Base-by-base conservation (phyloP, 495 filamentous ascomycete species). In the Neurospora pannonica region DNA sequence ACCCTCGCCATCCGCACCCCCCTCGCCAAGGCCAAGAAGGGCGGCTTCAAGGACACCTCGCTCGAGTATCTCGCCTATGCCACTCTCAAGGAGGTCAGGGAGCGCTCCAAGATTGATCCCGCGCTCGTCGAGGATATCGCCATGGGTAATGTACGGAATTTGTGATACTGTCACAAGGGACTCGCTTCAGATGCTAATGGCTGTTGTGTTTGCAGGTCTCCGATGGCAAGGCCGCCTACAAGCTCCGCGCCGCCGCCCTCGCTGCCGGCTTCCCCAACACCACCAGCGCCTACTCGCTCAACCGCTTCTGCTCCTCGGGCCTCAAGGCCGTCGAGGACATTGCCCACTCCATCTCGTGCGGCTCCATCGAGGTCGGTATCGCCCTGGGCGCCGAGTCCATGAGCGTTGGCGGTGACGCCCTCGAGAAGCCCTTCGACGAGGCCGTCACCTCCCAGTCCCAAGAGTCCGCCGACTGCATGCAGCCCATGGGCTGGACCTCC, bases 261-360 rank as follows among this genome's bases (percentile, higher is more conserved):
- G 93, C 93, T 28, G 95, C 96, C 72, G 96, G 96, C 70, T 96
- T 97, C 87, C 96, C 96, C 46, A 94, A 96, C 85, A 97, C 95
- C 19, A 87, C 92, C 67, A 88, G 89, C 74, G 92, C 90, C 73
- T 94, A 89, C 72, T 90, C 90, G 73, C 89, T 95, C 48, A 99
- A 98, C 88, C 92, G 96, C 72, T 98, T 98, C 89, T 99, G 96
- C 87, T 95, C 93, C 17, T 98, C 95, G 6, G 96, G 96, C 19
- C 91, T 99, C 40, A 95, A 97, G 81, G 95, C 96, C 60, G 91
- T 94, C 9, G 96, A 97, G 82, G 93, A 97, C 77, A 95, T 99
- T 76, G 95, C 96, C 13, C 92, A 95, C 85, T 90, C 96, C 80
- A 98, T 99, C 83, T 82, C 85, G 39, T 83, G 83, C 9, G 94